Base-by-base conservation (phyloP, 495 filamentous ascomycete genomes). In the Annulohypoxylon nitens region DNA sequence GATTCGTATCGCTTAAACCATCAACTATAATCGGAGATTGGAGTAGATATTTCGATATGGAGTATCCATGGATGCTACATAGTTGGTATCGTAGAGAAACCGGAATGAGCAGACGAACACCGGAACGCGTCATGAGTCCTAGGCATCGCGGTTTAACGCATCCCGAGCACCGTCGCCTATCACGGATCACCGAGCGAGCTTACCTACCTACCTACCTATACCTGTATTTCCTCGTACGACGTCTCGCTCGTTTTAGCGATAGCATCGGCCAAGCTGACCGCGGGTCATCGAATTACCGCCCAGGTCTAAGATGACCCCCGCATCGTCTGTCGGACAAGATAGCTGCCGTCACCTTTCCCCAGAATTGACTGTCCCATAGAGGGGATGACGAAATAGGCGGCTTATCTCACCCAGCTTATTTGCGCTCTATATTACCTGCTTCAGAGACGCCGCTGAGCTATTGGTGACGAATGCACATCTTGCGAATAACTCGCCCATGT, bases 121-220 rank as follows among this genome's bases (percentile, higher is more conserved):
- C 16, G 14, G 33, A 33, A 57, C 53, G 53, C 53, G 53, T 57
- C 53, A 57, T 57, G 20, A 10, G 33, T 57, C 53, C 33, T 37
- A 57, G 51, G n/a, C 4, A 10, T 34, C 30, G 30, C 53, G 9
- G 10, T 18, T 37, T 20, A 37, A 16, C 33, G 53, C 33, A n/a
- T 4, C 33, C 20, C 53, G 18, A 20, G 30, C 9, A 11, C 30
- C 34, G n/a, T 57, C 33, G 14, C n/a, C 9, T 33, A 30, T 37
- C n/a, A 23, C 53, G 25, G 33, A 37, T 14, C n/a, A 9, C 33
- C 33, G 53, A 37, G 20, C 20, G 20, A 23, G 20, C 20, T 23
- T 23, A 23, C 20, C 20, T 23, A n/a, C n/a, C 10, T 37, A 37
- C 2, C 3, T 43, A 43, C n/a, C 1, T n/a, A 43, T 14, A 12